Conservation (phyloP, 148 eudicot genomes). For the Rhododendron mucronatum region DNA sequence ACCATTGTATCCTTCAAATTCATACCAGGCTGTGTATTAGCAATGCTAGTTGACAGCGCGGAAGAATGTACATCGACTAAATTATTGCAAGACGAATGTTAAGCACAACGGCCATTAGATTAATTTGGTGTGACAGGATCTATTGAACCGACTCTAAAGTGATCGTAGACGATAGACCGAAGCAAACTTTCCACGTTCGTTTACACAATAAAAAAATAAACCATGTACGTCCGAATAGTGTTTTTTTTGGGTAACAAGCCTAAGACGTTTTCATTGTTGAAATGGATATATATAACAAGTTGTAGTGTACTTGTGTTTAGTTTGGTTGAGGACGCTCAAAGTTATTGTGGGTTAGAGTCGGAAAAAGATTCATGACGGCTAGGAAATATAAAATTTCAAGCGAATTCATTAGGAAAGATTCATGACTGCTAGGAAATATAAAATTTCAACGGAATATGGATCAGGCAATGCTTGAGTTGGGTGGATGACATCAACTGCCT, state of each 20-base stretch:
- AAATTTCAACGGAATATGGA: too few species aligned
- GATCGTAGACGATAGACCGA: neutral
- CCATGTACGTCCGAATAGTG: too few species aligned
- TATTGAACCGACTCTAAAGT: neutral
- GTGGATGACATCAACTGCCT: too few species aligned
- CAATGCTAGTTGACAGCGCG: conserved; percentile 3
- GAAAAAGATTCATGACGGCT: neutral
- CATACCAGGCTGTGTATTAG: conserved; percentile 46
- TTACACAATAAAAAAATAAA: neutral
- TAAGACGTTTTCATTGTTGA: neutral
- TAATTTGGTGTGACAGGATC: neutral
- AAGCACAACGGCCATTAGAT: neutral
- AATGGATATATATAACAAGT: neutral
- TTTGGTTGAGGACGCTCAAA: neutral
- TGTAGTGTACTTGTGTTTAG: neutral
- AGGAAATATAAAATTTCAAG: too few species aligned
- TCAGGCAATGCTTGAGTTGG: too few species aligned
- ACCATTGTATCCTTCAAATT: neutral
- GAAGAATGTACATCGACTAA: neutral
- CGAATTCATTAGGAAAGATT: too few species aligned
- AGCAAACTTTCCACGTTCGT: neutral
- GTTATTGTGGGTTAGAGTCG: neutral
- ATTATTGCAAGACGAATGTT: neutral
- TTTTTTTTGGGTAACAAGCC: neutral
- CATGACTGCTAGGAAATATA: too few species aligned